Evolutionary conservation across 148 eudicot species (phyloP).

Genomic region (Fagopyrum homotropicum): DNA sequence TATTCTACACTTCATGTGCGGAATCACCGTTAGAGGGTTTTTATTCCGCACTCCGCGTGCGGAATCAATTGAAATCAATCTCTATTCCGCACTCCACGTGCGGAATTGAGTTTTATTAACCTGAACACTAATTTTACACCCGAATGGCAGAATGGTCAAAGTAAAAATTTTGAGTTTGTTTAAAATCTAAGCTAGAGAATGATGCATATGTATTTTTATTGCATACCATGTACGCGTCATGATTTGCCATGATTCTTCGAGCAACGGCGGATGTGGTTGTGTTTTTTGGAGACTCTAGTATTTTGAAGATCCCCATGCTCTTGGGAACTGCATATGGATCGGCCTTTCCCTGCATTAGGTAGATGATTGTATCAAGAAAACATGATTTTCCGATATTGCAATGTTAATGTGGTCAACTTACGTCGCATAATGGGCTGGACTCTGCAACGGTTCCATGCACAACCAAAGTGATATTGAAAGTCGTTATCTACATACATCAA

Average conservation of each 20-base stretch:
- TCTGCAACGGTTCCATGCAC: constrained; percentile 87
- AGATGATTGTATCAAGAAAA: not conserved
- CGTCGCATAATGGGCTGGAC: constrained; percentile 45
- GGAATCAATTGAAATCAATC: no score
- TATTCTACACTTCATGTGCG: no score
- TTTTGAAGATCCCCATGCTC: constrained; percentile 70
- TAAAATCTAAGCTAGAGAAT: not conserved
- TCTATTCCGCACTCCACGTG: no score
- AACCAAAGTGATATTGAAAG: constrained; percentile 83
- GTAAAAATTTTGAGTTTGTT: no score
- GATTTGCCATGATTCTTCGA: constrained; percentile 72
- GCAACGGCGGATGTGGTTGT: constrained; percentile 79
- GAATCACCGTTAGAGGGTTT: no score
- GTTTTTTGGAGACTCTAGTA: constrained; percentile 68
- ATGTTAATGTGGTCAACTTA: constrained; percentile 30
- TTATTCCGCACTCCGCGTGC: no score
- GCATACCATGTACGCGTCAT: constrained; percentile 65
- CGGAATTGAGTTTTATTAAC: no score
- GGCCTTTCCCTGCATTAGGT: constrained; percentile 40
- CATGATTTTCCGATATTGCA: not conserved
- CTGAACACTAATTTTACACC: no score
- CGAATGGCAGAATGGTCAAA: no score
- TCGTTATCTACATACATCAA: constrained; percentile 34
- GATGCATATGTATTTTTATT: not conserved
- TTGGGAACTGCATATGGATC: constrained; percentile 79